Evolutionary conservation across 1,284 basidiomycete species (phyloP).

Genomic region (Butyriboletus regius): DNA sequence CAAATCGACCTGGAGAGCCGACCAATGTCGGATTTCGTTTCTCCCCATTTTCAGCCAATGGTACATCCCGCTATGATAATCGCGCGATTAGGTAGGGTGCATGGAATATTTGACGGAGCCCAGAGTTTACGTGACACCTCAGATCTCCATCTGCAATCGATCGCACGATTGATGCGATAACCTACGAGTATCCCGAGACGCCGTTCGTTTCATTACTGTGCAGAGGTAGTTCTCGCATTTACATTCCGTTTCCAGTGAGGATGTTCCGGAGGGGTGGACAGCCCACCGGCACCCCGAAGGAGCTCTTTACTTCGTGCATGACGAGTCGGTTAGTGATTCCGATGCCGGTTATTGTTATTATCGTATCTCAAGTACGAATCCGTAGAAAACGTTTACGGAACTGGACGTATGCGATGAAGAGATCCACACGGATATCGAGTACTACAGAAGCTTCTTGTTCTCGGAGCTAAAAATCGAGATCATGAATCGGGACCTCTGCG

Average conservation of each 20-base stretch:
- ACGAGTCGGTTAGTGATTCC: constrained; percentile 19
- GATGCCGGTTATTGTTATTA: neutral
- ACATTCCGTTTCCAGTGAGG: constrained; percentile 7
- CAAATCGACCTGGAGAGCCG: constrained; percentile 9
- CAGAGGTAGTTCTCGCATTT: neutral
- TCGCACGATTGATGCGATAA: constrained; percentile 17
- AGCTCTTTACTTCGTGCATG: constrained; percentile 27
- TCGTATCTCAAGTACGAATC: neutral
- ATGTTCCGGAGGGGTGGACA: constrained; percentile 21
- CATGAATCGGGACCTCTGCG: neutral
- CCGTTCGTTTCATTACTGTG: constrained; percentile 12
- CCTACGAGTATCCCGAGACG: constrained; percentile 13
- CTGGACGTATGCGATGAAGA: constrained; percentile 18
- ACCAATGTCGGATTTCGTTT: constrained; percentile 1
- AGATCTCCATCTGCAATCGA: constrained; percentile 6
- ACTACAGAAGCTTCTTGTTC: constrained; percentile 15
- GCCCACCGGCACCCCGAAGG: constrained; percentile 27
- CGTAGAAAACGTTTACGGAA: constrained; percentile 32
- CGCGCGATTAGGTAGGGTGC: constrained; percentile 12
- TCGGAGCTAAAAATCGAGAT: constrained; percentile 12
- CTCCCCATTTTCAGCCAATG: constrained; percentile 13
- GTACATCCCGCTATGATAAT: constrained; percentile 15
- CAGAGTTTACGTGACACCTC: constrained; percentile 1
- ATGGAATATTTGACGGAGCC: neutral
- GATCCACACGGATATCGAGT: constrained; percentile 20